These are phyloP conservation scores for Yarrowia sp. DNA, from an alignment of 805 yeast genomes.

Conservation along the genomic window DNA sequence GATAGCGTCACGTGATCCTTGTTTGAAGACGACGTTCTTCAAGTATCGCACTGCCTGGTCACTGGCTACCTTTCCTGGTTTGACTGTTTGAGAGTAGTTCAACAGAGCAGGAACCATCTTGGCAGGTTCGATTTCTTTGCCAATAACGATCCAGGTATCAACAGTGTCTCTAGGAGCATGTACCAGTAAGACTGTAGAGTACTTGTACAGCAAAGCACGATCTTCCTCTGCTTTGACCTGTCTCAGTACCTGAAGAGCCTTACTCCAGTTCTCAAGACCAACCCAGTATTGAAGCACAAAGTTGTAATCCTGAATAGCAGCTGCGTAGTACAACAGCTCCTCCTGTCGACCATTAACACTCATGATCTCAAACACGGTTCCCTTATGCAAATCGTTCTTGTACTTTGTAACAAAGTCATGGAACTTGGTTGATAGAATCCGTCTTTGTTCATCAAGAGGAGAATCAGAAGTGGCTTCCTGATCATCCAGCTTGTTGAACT, in stretches of 20 bases:
- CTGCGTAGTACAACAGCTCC: conserved; percentile 67
- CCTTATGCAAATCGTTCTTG: conserved; percentile 54
- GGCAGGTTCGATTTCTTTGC: conserved; percentile 34
- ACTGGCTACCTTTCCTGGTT: conserved; percentile 39
- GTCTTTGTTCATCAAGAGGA: conserved; percentile 34
- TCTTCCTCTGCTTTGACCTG: conserved; percentile 49
- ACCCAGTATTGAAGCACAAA: conserved; percentile 70
- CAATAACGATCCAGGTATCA: conserved; percentile 68
- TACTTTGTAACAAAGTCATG: conserved; percentile 52
- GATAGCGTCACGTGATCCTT: conserved; percentile 45
- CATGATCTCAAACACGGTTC: conserved; percentile 70
- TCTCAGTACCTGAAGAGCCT: conserved; percentile 57
- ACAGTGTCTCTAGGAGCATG: conserved; percentile 70
- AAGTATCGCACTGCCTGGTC: conserved; percentile 70
- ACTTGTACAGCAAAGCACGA: conserved; percentile 55
- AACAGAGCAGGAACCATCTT: conserved; percentile 73
- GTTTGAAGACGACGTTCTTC: conserved; percentile 49
- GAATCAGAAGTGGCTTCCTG: conserved; percentile 36
- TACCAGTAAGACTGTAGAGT: conserved; percentile 64
- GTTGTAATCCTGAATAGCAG: conserved; percentile 61
- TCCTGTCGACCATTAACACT: conserved; percentile 61
- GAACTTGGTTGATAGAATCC: conserved; percentile 39
- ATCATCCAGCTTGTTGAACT: conserved; percentile 46
- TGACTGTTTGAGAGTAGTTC: conserved; percentile 44
- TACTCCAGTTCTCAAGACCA: conserved; percentile 66